Base-by-base conservation (phyloP, 108 stramenopile genomes). In the Parietichytrium sp. region DNA sequence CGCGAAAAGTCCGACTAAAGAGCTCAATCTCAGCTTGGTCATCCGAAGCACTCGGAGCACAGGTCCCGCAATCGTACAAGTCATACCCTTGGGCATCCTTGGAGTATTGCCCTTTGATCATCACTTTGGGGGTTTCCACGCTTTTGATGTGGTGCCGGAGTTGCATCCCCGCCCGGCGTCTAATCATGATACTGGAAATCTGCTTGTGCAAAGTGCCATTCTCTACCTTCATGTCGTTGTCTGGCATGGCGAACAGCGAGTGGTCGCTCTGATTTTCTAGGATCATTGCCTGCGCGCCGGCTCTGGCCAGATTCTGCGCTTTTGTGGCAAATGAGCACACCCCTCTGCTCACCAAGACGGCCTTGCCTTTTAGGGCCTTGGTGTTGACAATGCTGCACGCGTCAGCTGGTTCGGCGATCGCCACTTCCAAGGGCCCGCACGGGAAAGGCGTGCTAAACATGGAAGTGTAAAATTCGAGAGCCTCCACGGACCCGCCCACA, bases 261-360 rank as follows among this genome's bases (percentile, higher is more conserved):
- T 72, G 38, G 10, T 72, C 33, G 33, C n/a, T 23, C 20, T 10
- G 6, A 3, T 72, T 72, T 45, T 72, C 61, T 0, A 72, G 38
- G 61, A 72, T 72, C 61, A 72, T 72, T 8, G 42, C 61, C 10
- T 23, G 20, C 8, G 61, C 61, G 6, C 61, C 61, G 2, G 61
- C 61, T 6, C 42, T 33, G 6, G 61, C 61, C 10, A 33, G 38
- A 27, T 10, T 15, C 61, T 72, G 38, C 38, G 61, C 61, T 38
- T 72, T 72, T 27, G 36, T 33, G 23, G 36, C 38, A 27, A 72
- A 72, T n/a, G 38, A 45, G 33, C 61, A 72, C 61, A n/a, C 25
- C 20, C 61, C 61, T n/a, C 61, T 33, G 10, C 45, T 27, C 6
- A 72, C 61, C 23, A 72, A 42, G 33, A 72, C 61, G 6, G 61